Percentiles rank a stretch among this genome's conserved stretches.
Conservation (phyloP, 441 rosid species). For the Populus hybrid region DNA sequence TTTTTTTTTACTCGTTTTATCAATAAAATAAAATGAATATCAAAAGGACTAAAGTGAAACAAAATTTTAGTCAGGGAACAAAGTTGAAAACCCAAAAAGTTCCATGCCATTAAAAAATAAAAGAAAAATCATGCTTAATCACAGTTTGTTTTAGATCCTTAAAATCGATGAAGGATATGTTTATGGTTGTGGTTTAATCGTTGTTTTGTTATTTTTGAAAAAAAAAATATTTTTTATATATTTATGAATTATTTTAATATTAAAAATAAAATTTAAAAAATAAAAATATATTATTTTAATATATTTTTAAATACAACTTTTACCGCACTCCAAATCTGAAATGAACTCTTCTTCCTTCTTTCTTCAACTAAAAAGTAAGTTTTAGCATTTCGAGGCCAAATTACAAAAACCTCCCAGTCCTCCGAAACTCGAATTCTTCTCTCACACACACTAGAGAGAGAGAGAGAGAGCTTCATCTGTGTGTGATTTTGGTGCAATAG, state of each 20-base stretch:
- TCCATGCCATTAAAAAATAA: not conserved
- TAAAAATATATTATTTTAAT: no score
- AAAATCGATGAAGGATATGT: no score
- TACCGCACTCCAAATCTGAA: no score
- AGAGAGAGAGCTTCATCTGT: not conserved
- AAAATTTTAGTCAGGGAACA: not conserved
- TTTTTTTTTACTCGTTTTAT: not conserved
- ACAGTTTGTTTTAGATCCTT: no score
- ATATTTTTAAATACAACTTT: no score
- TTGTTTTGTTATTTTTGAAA: no score
- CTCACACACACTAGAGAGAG: constrained; percentile 1
- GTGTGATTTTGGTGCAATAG: constrained; percentile 16
- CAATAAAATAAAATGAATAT: not conserved
- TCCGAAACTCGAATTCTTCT: not conserved
- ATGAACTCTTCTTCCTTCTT: not conserved
- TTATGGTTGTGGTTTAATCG: no score
- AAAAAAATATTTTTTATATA: no score
- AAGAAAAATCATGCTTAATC: not conserved
- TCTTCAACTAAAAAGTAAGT: not conserved
- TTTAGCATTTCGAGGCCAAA: not conserved
- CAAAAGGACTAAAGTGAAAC: not conserved
- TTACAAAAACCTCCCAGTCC: not conserved
- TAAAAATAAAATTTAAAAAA: no score
- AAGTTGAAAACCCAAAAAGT: not conserved
- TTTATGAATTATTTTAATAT: no score